Percentiles rank a stretch among this genome's conserved stretches.
Conservation (phyloP, 148 eudicot species). For the Rhododendron molle region DNA sequence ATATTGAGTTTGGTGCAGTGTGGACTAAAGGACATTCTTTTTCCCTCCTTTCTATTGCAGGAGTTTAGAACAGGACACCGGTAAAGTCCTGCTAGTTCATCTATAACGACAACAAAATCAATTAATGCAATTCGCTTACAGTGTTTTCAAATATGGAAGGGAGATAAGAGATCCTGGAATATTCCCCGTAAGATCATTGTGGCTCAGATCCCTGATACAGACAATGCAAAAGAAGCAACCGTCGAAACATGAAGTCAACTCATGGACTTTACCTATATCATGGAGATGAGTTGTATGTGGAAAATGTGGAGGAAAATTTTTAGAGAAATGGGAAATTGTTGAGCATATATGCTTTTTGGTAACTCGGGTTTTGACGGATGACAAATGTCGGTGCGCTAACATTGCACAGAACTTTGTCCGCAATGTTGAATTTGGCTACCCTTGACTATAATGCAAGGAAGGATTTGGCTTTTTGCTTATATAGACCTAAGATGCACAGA, state of each 20-base stretch:
- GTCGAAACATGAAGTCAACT: not conserved
- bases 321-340: not conserved
- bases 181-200: slow-evolving; percentile 41
- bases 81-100: not conserved
- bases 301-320: not conserved
- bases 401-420: too few species aligned
- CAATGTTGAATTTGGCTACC: not conserved
- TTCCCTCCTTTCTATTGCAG: not conserved
- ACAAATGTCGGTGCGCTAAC: too few species aligned
- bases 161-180: slow-evolving; percentile 28
- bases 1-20: slow-evolving; percentile 4
- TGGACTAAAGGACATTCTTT: not conserved
- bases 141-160: slow-evolving; percentile 24
- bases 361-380: not conserved
- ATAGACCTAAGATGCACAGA: not conserved
- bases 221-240: not conserved
- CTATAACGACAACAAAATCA: not conserved
- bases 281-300: slow-evolving; percentile 3
- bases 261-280: not conserved
- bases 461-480: not conserved
- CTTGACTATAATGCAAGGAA: not conserved
- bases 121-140: slow-evolving; percentile 25
- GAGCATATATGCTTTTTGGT: not conserved
- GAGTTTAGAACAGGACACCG: not conserved
- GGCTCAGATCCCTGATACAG: slow-evolving; percentile 39